phyloP scores from a whole-genome alignment of 257 asterid genomes.

The Gynochthodes officinalis region DNA sequence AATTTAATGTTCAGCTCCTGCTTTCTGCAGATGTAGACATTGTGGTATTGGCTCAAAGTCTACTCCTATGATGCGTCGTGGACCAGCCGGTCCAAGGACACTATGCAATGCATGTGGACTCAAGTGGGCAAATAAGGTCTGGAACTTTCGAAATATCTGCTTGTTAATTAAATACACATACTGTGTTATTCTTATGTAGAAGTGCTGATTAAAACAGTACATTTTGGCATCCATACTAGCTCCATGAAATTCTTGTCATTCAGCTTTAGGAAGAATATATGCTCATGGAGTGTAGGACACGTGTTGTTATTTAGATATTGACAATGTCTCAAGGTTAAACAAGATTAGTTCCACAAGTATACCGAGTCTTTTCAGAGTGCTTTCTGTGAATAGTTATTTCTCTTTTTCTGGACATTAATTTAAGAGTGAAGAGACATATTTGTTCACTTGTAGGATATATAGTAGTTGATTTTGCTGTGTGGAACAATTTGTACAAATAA shows the following conservation, averaged over 20 bases:
- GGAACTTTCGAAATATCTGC: conserved; percentile 1
- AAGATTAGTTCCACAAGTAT: background rate
- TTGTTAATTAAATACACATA: background rate
- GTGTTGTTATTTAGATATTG: background rate
- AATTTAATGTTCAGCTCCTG: conserved; percentile 11
- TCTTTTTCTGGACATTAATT: background rate
- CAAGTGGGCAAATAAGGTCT: conserved; percentile 93
- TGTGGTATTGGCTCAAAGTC: conserved; percentile 88
- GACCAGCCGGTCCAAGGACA: conserved; percentile 92
- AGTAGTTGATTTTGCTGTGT: background rate
- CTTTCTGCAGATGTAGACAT: conserved; percentile 65
- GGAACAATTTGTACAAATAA: background rate
- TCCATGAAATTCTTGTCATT: background rate
- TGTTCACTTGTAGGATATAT: background rate
- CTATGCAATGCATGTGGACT: conserved; percentile 96
- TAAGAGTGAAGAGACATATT: background rate
- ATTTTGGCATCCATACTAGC: background rate
- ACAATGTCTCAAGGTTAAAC: background rate
- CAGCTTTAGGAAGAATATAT: too few species aligned
- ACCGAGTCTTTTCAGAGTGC: background rate
- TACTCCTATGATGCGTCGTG: conserved; percentile 99
- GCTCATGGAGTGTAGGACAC: background rate
- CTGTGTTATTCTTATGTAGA: background rate
- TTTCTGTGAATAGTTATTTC: background rate
- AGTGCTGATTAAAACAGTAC: background rate